Percentiles rank a stretch among this genome's conserved stretches.
phyloP scores from a whole-genome alignment of 805 yeast species.

The Yamadazyma sp. region DNA sequence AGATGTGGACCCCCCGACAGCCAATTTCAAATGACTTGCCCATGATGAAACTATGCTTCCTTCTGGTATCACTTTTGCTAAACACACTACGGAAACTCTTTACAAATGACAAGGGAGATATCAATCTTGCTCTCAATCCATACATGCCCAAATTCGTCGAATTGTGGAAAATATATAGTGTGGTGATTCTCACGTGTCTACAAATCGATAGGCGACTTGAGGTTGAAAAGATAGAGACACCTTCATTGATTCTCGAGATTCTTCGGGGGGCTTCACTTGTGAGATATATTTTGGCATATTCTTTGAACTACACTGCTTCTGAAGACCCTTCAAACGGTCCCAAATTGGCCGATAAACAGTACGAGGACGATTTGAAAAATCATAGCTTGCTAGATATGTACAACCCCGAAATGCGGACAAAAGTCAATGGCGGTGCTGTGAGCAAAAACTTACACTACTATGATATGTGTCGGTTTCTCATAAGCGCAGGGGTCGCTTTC shows the following conservation, averaged over 20 bases:
- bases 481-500: conserved; percentile 6
- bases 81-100: conserved; percentile 33
- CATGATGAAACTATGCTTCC: conserved; percentile 1
- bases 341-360: conserved; percentile 1
- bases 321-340: not conserved
- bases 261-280: conserved; percentile 65
- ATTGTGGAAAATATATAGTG: conserved; percentile 67
- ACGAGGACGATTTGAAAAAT: conserved; percentile 7
- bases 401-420: conserved; percentile 43
- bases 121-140: conserved; percentile 56
- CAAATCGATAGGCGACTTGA: conserved; percentile 45
- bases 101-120: conserved; percentile 24
- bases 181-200: conserved; percentile 56
- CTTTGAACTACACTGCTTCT: conserved; percentile 28
- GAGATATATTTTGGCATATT: conserved; percentile 59
- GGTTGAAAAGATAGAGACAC: conserved; percentile 26
- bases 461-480: conserved; percentile 8
- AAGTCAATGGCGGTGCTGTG: conserved; percentile 27
- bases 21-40: conserved; percentile 2
- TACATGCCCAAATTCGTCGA: conserved; percentile 56
- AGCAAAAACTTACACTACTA: conserved; percentile 11
- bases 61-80: conserved; percentile 31
- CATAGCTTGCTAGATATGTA: conserved; percentile 11
- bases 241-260: conserved; percentile 31
- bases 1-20: conserved; percentile 20